Conservation (phyloP, 805 yeast genomes). For the Dipodascus albidus region DNA sequence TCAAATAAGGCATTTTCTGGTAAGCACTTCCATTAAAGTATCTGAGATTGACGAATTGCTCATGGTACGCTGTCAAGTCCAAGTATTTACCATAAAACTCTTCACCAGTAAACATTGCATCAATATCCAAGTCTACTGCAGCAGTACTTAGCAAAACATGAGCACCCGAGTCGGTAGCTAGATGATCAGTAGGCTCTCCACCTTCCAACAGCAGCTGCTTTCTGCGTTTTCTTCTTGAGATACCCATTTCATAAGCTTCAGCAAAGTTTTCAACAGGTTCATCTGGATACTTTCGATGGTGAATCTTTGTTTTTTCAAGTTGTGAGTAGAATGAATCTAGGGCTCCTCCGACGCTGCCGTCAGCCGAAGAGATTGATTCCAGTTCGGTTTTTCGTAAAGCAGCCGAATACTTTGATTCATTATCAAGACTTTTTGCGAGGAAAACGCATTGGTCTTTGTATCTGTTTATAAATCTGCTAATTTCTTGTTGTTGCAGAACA, state of each 20-base stretch:
- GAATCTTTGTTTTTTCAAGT: slow-evolving; percentile 23
- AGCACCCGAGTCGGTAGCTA: slow-evolving; percentile 18
- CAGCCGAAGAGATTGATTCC: slow-evolving; percentile 12
- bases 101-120: slow-evolving; percentile 40
- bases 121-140: slow-evolving; percentile 38
- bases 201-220: slow-evolving; percentile 24
- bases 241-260: slow-evolving; percentile 11
- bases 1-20: slow-evolving; percentile 30
- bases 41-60: slow-evolving; percentile 39
- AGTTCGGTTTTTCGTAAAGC: slow-evolving; percentile 11
- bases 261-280: slow-evolving; percentile 22
- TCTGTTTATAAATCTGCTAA: slow-evolving; percentile 37
- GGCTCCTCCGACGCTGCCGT: slow-evolving; percentile 6
- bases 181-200: slow-evolving; percentile 14
- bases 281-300: slow-evolving; percentile 23
- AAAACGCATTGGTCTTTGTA: slow-evolving; percentile 28
- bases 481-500: slow-evolving; percentile 56
- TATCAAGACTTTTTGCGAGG: slow-evolving; percentile 11
- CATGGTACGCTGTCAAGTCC: slow-evolving; percentile 44
- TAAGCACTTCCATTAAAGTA: slow-evolving; percentile 23
- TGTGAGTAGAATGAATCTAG: slow-evolving; percentile 28
- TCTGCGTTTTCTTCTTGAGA: slow-evolving; percentile 6
- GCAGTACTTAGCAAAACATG: slow-evolving; percentile 36
- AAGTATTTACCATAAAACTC: slow-evolving; percentile 57
- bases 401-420: slow-evolving; percentile 2